A percentile compares a stretch with the other conserved stretches of the same genome.
These are phyloP conservation scores for Botryotinia convoluta DNA, from an alignment of 2,329 filamentous ascomycete species.

Conservation along the genomic window DNA sequence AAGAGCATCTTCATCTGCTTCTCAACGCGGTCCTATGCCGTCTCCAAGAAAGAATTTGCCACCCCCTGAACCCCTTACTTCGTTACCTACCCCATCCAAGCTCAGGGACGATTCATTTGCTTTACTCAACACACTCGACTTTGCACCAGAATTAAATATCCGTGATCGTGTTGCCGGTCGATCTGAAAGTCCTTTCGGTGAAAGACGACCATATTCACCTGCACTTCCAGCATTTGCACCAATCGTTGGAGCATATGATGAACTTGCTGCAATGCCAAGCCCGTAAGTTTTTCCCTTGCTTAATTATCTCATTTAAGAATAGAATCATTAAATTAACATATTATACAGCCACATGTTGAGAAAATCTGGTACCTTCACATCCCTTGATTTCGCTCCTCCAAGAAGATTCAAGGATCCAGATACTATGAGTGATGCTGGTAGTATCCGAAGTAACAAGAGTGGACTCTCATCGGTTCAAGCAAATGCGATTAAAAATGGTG, in stretches of 20 bases:
- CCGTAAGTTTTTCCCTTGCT: conserved; percentile 61
- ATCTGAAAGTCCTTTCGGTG: conserved; percentile 61
- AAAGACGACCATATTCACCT: conserved; percentile 72
- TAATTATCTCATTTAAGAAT: background rate
- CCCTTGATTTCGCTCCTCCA: conserved; percentile 76
- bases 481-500: conserved; percentile 63
- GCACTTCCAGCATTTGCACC: conserved; percentile 72
- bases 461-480: conserved; percentile 59
- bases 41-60: conserved; percentile 56
- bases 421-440: conserved; percentile 62
- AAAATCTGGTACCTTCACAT: conserved; percentile 76
- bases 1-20: conserved; percentile 64
- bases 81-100: conserved; percentile 81
- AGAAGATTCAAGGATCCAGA: conserved; percentile 66
- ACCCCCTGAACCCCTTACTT: conserved; percentile 69
- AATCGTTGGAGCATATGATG: conserved; percentile 79
- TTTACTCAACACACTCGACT: conserved; percentile 68
- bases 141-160: conserved; percentile 73
- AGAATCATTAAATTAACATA: conserved; percentile 33
- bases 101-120: conserved; percentile 79
- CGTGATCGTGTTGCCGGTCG: conserved; percentile 68
- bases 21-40: conserved; percentile 40
- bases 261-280: conserved; percentile 81
- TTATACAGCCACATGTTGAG: conserved; percentile 62
- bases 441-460: conserved; percentile 62